Percentiles rank a stretch among this genome's conserved stretches.
Evolutionary conservation across 192 early-diverging fungal genomes (phyloP).

Genomic region (Linnemannia exigua): DNA sequence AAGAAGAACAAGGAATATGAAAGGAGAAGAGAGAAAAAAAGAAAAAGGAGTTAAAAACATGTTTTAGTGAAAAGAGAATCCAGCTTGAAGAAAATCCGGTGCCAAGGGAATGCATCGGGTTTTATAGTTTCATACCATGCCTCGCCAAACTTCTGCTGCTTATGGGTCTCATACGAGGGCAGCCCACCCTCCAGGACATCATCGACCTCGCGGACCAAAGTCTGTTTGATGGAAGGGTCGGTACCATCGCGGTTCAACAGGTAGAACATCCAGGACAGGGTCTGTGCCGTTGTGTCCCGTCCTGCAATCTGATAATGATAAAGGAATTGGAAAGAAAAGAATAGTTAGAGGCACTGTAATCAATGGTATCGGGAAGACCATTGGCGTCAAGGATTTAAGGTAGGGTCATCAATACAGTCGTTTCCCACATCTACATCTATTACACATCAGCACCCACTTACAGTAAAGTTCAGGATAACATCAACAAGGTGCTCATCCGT

Average conservation of each 20-base stretch:
- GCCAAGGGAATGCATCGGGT: not conserved
- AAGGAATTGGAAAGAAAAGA: not conserved
- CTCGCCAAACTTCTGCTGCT: conserved; percentile 34
- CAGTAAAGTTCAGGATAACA: conserved; percentile 54
- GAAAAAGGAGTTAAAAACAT: too few species aligned
- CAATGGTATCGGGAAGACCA: too few species aligned
- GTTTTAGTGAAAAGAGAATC: not conserved
- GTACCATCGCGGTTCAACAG: conserved; percentile 39
- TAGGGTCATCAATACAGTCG: not conserved
- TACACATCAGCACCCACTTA: not conserved
- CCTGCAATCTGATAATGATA: conserved; percentile 29
- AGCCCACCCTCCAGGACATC: not conserved
- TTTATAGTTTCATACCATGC: conserved; percentile 35
- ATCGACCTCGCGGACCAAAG: conserved; percentile 47
- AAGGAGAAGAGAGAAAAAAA: too few species aligned
- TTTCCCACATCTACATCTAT: not conserved
- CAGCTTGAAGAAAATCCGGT: not conserved
- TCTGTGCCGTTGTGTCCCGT: conserved; percentile 69
- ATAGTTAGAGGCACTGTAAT: too few species aligned
- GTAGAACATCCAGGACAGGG: conserved; percentile 66
- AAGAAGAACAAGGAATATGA: too few species aligned
- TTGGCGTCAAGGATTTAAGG: not conserved
- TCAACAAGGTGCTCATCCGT: conserved; percentile 50
- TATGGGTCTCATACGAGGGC: conserved; percentile 24
- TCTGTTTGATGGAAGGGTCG: conserved; percentile 30